Conservation (phyloP, 2,329 filamentous ascomycete genomes). For the Fusarium aywerte region DNA sequence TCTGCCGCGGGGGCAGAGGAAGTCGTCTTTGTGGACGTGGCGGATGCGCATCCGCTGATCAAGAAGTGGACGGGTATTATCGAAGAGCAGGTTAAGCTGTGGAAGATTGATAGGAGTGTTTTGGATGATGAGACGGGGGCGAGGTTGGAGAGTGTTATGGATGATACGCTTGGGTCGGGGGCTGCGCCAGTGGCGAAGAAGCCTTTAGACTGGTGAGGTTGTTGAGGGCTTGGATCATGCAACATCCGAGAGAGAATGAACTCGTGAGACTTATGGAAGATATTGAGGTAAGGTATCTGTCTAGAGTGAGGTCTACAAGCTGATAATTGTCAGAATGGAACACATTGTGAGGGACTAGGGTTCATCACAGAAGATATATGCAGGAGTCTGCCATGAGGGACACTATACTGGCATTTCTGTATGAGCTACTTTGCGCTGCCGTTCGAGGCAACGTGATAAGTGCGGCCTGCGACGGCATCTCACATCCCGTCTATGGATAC, state of each 20-base stretch:
- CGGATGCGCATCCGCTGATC: constrained; percentile 74
- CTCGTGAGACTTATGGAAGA: not conserved
- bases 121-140: constrained; percentile 50
- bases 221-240: not conserved
- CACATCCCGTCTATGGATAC: not conserved
- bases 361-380: not conserved
- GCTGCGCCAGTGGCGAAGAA: constrained; percentile 46
- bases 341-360: not conserved
- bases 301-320: not conserved
- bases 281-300: constrained; percentile 4
- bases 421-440: not conserved
- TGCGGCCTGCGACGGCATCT: not conserved
- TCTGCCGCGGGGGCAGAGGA: constrained; percentile 52
- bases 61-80: constrained; percentile 65
- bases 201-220: constrained; percentile 54
- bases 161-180: constrained; percentile 45
- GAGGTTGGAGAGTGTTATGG: constrained; percentile 44
- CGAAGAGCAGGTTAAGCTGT: constrained; percentile 48
- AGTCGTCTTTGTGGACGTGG: constrained; percentile 70
- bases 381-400: not conserved
- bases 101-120: constrained; percentile 51
- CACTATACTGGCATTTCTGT: not conserved
- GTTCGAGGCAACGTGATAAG: not conserved
- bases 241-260: not conserved
- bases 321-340: not conserved